phyloP scores from a whole-genome alignment of 2,329 filamentous ascomycete genomes.

The Ceratocystis eucalypticola region DNA sequence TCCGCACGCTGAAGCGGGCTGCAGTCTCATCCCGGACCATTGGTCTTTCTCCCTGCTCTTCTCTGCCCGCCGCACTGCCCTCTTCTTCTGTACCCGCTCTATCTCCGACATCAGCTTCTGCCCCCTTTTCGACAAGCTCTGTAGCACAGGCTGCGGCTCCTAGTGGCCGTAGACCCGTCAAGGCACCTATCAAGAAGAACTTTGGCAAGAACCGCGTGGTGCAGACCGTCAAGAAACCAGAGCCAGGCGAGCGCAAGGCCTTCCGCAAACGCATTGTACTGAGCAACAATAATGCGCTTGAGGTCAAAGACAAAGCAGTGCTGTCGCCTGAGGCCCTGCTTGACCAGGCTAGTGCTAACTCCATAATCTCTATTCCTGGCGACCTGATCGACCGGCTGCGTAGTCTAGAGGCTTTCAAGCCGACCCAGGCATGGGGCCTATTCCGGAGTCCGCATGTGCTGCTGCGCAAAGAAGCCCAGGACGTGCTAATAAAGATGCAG shows the following conservation, averaged over 20 bases:
- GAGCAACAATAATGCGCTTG: constrained; percentile 84
- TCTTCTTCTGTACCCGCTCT: constrained; percentile 16
- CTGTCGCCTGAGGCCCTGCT: constrained; percentile 43
- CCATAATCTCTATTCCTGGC: constrained; percentile 56
- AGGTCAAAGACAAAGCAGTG: constrained; percentile 53
- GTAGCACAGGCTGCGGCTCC: constrained; percentile 22
- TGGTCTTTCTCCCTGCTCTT: constrained; percentile 22
- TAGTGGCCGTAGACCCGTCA: constrained; percentile 21
- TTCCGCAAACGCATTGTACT: constrained; percentile 79
- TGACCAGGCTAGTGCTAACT: constrained; percentile 43
- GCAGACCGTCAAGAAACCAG: constrained; percentile 35
- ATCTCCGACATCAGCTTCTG: constrained; percentile 22
- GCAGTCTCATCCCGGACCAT: constrained; percentile 24
- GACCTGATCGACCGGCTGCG: constrained; percentile 65
- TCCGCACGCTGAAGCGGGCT: constrained; percentile 32
- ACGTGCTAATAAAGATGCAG: constrained; percentile 50
- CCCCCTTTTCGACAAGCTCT: constrained; percentile 32
- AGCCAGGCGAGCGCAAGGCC: constrained; percentile 71
- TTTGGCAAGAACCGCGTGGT: constrained; percentile 39
- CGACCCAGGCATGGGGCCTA: constrained; percentile 72
- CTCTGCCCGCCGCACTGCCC: constrained; percentile 20
- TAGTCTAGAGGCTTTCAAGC: constrained; percentile 80
- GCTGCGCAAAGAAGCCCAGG: constrained; percentile 63
- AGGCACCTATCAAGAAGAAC: constrained; percentile 33
- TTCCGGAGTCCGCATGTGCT: constrained; percentile 73